Evolutionary conservation across 257 asterid species (phyloP).

Genomic region (Cynanchum wilfordii): DNA sequence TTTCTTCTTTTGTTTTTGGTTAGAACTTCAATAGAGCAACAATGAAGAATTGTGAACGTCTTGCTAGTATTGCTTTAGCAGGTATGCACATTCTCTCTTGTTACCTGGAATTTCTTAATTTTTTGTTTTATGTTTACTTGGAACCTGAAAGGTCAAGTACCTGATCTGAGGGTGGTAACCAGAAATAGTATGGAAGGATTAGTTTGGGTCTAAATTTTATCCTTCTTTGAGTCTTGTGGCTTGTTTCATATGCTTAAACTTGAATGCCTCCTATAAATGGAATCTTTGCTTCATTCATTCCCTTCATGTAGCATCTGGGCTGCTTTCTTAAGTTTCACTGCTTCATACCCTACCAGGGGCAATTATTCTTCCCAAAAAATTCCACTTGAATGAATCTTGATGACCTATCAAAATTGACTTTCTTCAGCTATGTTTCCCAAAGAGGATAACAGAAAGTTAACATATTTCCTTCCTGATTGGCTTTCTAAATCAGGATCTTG

Average conservation of each 20-base stretch:
- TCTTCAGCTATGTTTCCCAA: not conserved
- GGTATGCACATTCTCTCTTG: slow-evolving; percentile 17
- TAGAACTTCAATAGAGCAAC: slow-evolving; percentile 1
- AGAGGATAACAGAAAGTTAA: not conserved
- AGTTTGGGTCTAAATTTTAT: not conserved
- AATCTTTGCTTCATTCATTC: not conserved
- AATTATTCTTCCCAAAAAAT: not conserved
- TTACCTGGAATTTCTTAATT: not conserved
- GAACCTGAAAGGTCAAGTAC: not conserved
- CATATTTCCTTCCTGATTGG: not conserved
- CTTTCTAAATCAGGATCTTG: not conserved
- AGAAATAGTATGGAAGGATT: not conserved
- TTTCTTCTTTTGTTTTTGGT: not conserved
- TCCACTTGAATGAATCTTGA: not conserved
- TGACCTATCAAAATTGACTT: not conserved
- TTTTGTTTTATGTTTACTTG: not conserved
- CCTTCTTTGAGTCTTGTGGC: not conserved
- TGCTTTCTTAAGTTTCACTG: not conserved
- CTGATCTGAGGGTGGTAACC: not conserved
- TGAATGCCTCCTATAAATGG: not conserved
- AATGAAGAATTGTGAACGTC: slow-evolving; percentile 39
- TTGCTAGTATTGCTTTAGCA: slow-evolving; percentile 40
- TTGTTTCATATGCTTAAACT: not conserved
- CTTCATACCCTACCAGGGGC: not conserved
- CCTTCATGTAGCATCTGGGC: not conserved